Percentiles rank a stretch among this genome's conserved stretches.
Evolutionary conservation across 2,329 filamentous ascomycete species (phyloP).

Genomic region (Albifimbria verrucaria): DNA sequence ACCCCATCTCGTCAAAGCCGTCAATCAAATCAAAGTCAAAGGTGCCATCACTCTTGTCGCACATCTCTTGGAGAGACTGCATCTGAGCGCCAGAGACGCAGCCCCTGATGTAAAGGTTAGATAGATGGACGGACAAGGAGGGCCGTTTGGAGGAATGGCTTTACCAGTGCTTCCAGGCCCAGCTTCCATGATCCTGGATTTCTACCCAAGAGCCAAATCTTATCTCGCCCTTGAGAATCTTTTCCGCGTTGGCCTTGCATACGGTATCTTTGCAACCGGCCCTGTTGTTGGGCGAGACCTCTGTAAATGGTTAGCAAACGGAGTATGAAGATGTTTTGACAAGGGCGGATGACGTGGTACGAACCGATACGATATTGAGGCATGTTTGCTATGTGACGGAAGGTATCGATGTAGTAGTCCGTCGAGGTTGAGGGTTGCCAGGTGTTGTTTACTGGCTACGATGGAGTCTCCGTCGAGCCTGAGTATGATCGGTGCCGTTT

Average conservation of each 20-base stretch:
- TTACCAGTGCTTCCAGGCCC: constrained; percentile 86
- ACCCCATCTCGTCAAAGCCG: constrained; percentile 72
- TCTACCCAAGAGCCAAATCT: constrained; percentile 73
- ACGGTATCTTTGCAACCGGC: constrained; percentile 70
- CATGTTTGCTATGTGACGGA: constrained; percentile 28
- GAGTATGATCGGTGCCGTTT: too few relatives aligned
- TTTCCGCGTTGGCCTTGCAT: constrained; percentile 67
- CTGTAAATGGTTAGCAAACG: constrained; percentile 38
- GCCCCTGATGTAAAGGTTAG: constrained; percentile 57
- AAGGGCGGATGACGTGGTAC: constrained; percentile 18
- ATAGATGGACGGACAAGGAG: constrained; percentile 2
- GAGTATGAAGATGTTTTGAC: background rate
- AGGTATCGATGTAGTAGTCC: background rate
- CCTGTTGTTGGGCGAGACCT: constrained; percentile 66
- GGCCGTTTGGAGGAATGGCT: constrained; percentile 15
- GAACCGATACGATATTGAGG: constrained; percentile 44
- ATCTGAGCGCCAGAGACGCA: constrained; percentile 80
- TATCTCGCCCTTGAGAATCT: constrained; percentile 76
- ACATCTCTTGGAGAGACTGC: constrained; percentile 57
- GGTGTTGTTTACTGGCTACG: too few relatives aligned
- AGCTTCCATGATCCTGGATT: constrained; percentile 59
- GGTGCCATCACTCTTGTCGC: constrained; percentile 41
- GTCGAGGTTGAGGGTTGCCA: background rate
- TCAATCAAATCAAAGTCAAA: constrained; percentile 68
- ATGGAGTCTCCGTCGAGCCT: too few relatives aligned